These are phyloP conservation scores for Pichia sp. DNA, from an alignment of 1,139 yeast genomes.

Conservation along the genomic window DNA sequence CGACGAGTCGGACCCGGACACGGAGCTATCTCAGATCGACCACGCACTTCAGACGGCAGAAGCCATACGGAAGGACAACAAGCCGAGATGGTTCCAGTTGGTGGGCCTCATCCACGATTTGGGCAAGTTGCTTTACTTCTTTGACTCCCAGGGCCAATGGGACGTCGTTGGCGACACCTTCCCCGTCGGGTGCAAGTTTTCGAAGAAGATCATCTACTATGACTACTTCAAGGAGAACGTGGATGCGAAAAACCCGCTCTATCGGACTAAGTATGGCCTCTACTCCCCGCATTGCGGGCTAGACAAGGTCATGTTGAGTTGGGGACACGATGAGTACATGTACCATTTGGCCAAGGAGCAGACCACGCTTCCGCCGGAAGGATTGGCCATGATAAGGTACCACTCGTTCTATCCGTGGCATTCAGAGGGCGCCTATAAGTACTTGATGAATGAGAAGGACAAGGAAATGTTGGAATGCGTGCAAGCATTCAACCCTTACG, in stretches of 20 bases:
- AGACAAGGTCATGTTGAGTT: slow-evolving; percentile 66
- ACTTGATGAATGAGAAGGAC: slow-evolving; percentile 64
- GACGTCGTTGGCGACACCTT: slow-evolving; percentile 81
- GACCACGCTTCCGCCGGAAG: slow-evolving; percentile 61
- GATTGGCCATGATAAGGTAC: slow-evolving; percentile 68
- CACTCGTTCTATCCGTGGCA: slow-evolving; percentile 80
- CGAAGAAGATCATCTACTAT: slow-evolving; percentile 55
- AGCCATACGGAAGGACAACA: slow-evolving; percentile 61
- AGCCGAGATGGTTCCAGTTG: slow-evolving; percentile 72
- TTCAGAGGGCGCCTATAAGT: slow-evolving; percentile 60
- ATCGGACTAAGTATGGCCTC: slow-evolving; percentile 63
- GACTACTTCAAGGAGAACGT: slow-evolving; percentile 59
- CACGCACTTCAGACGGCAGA: slow-evolving; percentile 77
- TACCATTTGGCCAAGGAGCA: slow-evolving; percentile 64
- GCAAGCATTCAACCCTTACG: slow-evolving; percentile 62
- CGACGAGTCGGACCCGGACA: slow-evolving; percentile 74
- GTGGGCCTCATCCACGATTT: slow-evolving; percentile 70
- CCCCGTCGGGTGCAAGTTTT: slow-evolving; percentile 68
- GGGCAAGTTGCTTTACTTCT: slow-evolving; percentile 65
- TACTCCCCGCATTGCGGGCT: slow-evolving; percentile 63
- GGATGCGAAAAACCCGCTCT: slow-evolving; percentile 58
- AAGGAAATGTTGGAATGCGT: slow-evolving; percentile 60
- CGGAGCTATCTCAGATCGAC: slow-evolving; percentile 68
- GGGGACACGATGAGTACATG: slow-evolving; percentile 82
- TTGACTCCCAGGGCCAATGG: slow-evolving; percentile 73